These are phyloP conservation scores for Typha latifolia DNA, from an alignment of 176 grass and related monocot genomes.

Conservation along the genomic window DNA sequence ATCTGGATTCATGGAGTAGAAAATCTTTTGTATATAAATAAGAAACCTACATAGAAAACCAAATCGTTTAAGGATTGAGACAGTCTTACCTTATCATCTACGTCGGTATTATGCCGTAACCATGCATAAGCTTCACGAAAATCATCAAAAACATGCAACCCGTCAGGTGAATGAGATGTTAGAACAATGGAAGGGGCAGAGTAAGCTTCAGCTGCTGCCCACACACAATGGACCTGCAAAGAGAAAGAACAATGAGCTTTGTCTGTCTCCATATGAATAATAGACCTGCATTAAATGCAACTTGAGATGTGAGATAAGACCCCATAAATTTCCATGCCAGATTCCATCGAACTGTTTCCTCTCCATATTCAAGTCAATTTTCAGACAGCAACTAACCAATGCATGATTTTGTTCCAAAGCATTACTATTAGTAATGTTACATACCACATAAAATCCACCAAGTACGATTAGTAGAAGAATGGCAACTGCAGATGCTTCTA, in stretches of 20 bases:
- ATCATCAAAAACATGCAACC: conserved; percentile 99
- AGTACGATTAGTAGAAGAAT: conserved; percentile 72
- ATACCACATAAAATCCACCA: conserved; percentile 97
- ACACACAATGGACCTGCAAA: conserved; percentile 97
- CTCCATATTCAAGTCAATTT: not conserved
- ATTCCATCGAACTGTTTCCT: not conserved
- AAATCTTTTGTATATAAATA: not conserved
- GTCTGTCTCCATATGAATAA: not conserved
- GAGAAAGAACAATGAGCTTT: not conserved
- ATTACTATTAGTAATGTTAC: conserved; percentile 8
- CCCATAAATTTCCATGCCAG: not conserved
- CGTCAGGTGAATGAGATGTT: conserved; percentile 82
- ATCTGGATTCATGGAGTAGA: not conserved
- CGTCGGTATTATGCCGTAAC: conserved; percentile 96
- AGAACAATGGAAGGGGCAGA: conserved; percentile 97
- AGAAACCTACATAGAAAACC: not conserved
- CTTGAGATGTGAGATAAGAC: conserved; percentile 10
- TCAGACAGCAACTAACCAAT: not conserved
- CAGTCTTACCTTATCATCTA: conserved; percentile 80
- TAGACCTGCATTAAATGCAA: conserved; percentile 2
- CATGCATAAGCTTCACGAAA: conserved; percentile 99
- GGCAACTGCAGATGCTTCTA: conserved; percentile 72
- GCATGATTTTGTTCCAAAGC: not conserved
- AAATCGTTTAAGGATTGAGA: not conserved
- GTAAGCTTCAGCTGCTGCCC: conserved; percentile 97